These are phyloP conservation scores for Rhizopogon vesiculosus DNA, from an alignment of 768 basidiomycete species.

Conservation along the genomic window DNA sequence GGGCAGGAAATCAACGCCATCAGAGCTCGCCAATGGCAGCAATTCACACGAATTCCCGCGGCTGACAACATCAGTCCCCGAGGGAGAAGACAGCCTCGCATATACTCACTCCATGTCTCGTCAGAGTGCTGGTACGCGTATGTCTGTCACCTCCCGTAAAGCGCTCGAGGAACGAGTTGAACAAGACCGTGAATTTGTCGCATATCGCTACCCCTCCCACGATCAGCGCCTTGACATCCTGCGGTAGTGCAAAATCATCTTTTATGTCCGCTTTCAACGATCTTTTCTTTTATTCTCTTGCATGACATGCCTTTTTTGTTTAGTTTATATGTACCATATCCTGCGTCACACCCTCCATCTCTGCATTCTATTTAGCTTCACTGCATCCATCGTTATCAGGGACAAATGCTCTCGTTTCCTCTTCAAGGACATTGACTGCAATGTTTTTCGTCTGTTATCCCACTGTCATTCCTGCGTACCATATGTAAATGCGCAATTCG, in stretches of 20 bases:
- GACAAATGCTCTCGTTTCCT: constrained; percentile 11
- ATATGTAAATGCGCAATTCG: constrained; percentile 23
- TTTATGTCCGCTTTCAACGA: constrained; percentile 2
- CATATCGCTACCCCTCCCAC: constrained; percentile 81
- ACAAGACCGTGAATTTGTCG: constrained; percentile 82
- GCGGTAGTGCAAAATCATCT: constrained; percentile 27
- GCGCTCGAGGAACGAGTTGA: constrained; percentile 75
- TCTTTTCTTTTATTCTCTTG: background rate
- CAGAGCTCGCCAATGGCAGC: constrained; percentile 28
- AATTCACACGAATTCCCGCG: constrained; percentile 44
- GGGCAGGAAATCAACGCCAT: constrained; percentile 44
- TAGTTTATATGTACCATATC: constrained; percentile 10
- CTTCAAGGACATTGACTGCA: constrained; percentile 22
- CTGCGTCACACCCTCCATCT: constrained; percentile 11
- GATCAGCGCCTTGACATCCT: constrained; percentile 61
- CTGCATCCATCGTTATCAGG: constrained; percentile 4
- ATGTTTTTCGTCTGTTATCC: constrained; percentile 6
- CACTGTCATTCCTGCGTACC: constrained; percentile 11
- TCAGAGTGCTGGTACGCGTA: constrained; percentile 48
- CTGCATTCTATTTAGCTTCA: constrained; percentile 15
- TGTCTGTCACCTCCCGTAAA: constrained; percentile 65
- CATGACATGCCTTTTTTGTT: constrained; percentile 7
- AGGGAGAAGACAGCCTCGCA: constrained; percentile 43
- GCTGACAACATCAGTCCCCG: constrained; percentile 37
- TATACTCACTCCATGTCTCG: constrained; percentile 49